These are phyloP conservation scores for Crassisporium funariophilum DNA, from an alignment of 768 basidiomycete genomes.

Conservation along the genomic window DNA sequence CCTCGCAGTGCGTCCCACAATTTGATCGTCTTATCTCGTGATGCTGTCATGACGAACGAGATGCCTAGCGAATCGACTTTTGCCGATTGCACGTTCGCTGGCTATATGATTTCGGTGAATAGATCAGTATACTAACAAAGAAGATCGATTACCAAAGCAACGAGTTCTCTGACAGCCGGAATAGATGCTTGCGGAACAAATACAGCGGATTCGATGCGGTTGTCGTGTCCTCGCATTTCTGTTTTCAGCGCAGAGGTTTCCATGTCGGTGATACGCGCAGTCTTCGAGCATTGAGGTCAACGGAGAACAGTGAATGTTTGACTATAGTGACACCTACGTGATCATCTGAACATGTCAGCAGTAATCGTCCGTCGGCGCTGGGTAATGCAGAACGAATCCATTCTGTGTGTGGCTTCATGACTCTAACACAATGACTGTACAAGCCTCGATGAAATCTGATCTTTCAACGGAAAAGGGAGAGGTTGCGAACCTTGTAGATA, in stretches of 20 bases:
- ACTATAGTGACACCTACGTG: conserved; percentile 54
- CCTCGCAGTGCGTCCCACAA: conserved; percentile 88
- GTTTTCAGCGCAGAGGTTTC: conserved; percentile 72
- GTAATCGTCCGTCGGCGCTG: conserved; percentile 69
- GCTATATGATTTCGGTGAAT: conserved; percentile 13
- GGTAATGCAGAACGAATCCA: conserved; percentile 79
- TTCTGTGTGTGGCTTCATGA: conserved; percentile 58
- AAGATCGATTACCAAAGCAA: conserved; percentile 56
- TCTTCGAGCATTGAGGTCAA: no score
- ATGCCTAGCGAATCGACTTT: conserved; percentile 33
- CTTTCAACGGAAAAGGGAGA: conserved; percentile 1
- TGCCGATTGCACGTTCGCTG: conserved; percentile 24
- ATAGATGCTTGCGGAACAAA: conserved; percentile 83
- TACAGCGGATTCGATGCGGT: conserved; percentile 79
- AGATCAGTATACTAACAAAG: background rate
- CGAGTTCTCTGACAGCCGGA: conserved; percentile 74
- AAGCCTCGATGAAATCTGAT: conserved; percentile 32
- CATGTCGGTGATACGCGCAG: conserved; percentile 23
- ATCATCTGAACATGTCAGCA: conserved; percentile 85
- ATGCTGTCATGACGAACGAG: conserved; percentile 75
- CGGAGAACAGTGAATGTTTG: background rate
- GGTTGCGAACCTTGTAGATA: conserved; percentile 73
- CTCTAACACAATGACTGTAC: conserved; percentile 69
- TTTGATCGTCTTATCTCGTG: conserved; percentile 90
- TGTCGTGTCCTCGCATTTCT: conserved; percentile 86